phyloP scores from a whole-genome alignment of 331 rosid species.

The Phaseolus coccineus region DNA sequence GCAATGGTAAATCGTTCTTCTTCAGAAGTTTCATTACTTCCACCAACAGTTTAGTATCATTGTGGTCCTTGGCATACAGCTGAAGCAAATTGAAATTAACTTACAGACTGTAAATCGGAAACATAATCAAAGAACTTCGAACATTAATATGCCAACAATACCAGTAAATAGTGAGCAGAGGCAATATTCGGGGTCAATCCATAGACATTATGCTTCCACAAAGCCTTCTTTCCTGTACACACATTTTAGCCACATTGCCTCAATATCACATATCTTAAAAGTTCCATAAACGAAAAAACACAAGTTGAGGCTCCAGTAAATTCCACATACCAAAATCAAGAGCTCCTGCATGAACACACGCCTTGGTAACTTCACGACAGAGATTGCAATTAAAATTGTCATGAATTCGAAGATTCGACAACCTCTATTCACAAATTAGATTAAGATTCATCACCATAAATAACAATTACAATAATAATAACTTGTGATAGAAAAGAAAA shows the following conservation, averaged over 20 bases:
- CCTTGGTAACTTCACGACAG: constrained; percentile 85
- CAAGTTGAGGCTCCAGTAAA: constrained; percentile 1
- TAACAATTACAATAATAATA: neutral
- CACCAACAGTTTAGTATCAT: constrained; percentile 70
- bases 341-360: constrained; percentile 81
- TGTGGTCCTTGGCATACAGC: constrained; percentile 72
- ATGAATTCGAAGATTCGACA: constrained; percentile 88
- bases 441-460: constrained; percentile 32
- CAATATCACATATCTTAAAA: constrained; percentile 20
- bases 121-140: constrained; percentile 34
- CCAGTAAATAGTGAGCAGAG: constrained; percentile 89
- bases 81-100: constrained; percentile 49
- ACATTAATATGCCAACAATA: constrained; percentile 47
- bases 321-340: constrained; percentile 68
- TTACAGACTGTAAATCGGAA: constrained; percentile 39
- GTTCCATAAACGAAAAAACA: constrained; percentile 18
- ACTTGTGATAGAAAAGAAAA: constrained; percentile 11
- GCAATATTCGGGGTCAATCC: constrained; percentile 78
- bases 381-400: constrained; percentile 74
- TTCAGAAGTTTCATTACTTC: constrained; percentile 80
- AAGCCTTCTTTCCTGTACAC: constrained; percentile 79
- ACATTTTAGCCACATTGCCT: constrained; percentile 34
- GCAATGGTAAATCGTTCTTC: constrained; percentile 75
- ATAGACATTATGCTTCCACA: constrained; percentile 87
- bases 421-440: constrained; percentile 68